phyloP scores from a whole-genome alignment of 805 yeast species.

The Brettanomyces anomalus region DNA sequence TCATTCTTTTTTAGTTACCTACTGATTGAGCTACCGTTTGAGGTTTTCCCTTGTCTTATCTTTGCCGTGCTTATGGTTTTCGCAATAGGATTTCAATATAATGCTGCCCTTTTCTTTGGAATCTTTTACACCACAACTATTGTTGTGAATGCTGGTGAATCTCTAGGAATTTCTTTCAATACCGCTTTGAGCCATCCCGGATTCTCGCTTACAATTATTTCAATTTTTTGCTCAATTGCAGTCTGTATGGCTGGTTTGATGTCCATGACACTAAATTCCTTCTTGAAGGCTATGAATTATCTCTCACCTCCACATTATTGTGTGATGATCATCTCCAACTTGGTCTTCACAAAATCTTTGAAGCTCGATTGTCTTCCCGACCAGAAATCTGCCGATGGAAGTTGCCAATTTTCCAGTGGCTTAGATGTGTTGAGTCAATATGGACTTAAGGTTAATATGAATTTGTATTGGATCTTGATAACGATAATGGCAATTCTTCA shows the following conservation, averaged over 20 bases:
- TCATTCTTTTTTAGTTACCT: constrained; percentile 58
- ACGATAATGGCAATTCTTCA: constrained; percentile 33
- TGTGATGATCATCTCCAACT: constrained; percentile 49
- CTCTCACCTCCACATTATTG: constrained; percentile 72
- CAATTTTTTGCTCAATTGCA: constrained; percentile 59
- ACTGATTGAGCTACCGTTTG: constrained; percentile 59
- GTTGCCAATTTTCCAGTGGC: constrained; percentile 47
- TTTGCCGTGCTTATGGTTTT: constrained; percentile 57
- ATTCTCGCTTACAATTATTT: constrained; percentile 66
- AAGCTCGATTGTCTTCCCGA: constrained; percentile 36
- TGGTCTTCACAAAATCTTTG: constrained; percentile 45
- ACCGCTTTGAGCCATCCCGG: constrained; percentile 69
- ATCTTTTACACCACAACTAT: constrained; percentile 45
- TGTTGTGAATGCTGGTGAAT: constrained; percentile 70
- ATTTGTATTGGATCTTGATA: constrained; percentile 30
- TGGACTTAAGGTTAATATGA: constrained; percentile 30
- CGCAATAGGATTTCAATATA: constrained; percentile 66
- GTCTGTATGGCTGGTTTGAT: constrained; percentile 79
- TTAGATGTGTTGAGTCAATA: constrained; percentile 46
- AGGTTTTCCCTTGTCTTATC: constrained; percentile 46
- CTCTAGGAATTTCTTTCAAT: constrained; percentile 74
- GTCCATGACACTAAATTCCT: constrained; percentile 65
- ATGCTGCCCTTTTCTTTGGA: constrained; percentile 57
- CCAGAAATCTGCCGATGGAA: constrained; percentile 22
- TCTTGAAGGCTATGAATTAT: constrained; percentile 64